Evolutionary conservation across 2,329 filamentous ascomycete species (phyloP).

Genomic region (Neofusicoccum sp.): DNA sequence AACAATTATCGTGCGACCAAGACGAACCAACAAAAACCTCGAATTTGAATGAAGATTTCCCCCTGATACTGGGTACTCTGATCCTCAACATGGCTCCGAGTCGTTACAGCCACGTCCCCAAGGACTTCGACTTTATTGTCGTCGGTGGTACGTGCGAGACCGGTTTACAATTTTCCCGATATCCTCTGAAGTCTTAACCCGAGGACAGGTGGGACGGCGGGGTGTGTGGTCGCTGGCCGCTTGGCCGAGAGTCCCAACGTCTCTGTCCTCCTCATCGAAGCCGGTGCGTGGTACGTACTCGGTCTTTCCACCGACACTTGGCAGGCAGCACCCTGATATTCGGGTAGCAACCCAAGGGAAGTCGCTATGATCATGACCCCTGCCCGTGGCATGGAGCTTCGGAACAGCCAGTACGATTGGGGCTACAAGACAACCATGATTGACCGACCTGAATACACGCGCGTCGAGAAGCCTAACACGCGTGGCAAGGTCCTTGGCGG

Average conservation of each 20-base stretch:
- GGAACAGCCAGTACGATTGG: constrained; percentile 59
- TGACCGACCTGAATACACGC: constrained; percentile 58
- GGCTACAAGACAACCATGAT: constrained; percentile 62
- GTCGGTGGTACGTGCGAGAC: too few species aligned
- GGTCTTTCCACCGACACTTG: too few species aligned
- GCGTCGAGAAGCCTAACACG: constrained; percentile 63
- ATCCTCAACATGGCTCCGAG: too few species aligned
- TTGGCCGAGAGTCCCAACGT: constrained; percentile 45
- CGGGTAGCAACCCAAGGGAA: constrained; percentile 45
- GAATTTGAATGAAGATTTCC: too few species aligned
- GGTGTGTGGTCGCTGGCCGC: constrained; percentile 49
- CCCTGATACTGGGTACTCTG: too few species aligned
- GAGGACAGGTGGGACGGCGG: constrained; percentile 50
- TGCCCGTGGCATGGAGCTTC: constrained; percentile 52
- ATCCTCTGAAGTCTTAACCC: too few species aligned
- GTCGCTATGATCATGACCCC: constrained; percentile 56
- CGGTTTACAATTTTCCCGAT: constrained; percentile 60
- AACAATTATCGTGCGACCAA: too few species aligned
- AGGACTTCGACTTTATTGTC: too few species aligned
- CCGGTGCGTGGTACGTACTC: constrained; percentile 32
- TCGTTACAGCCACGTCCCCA: too few species aligned
- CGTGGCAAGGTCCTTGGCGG: constrained; percentile 60
- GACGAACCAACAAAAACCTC: too few species aligned
- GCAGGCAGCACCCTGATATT: too few species aligned
- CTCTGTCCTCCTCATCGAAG: constrained; percentile 46